phyloP scores from a whole-genome alignment of 305 asterid species.

The Solanum hybrid region DNA sequence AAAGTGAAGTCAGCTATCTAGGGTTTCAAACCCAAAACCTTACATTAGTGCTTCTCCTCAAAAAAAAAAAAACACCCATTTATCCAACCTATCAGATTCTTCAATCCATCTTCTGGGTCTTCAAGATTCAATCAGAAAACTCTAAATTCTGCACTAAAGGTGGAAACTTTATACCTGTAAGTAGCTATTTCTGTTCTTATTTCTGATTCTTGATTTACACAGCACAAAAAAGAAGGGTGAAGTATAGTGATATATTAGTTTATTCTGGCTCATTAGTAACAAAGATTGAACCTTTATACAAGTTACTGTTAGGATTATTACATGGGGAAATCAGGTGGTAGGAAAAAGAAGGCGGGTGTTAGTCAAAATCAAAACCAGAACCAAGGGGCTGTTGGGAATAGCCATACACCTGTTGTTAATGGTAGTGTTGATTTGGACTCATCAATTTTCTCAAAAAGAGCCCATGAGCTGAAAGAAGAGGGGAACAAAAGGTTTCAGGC shows the following conservation, averaged over 20 bases:
- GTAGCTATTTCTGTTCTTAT: slow-evolving; percentile 11
- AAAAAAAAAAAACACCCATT: background rate
- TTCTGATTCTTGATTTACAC: slow-evolving; percentile 8
- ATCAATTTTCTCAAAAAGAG: slow-evolving; percentile 59
- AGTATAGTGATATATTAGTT: background rate
- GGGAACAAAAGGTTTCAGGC: slow-evolving; percentile 82
- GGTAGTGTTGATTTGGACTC: slow-evolving; percentile 58
- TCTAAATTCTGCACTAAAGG: background rate
- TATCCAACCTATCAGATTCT: slow-evolving; percentile 6
- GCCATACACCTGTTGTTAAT: slow-evolving; percentile 34
- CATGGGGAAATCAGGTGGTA: slow-evolving; percentile 93
- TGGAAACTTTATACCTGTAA: slow-evolving; percentile 28
- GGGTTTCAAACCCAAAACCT: background rate
- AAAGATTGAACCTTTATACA: background rate
- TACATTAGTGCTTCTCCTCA: background rate
- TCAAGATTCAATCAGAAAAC: slow-evolving; percentile 10
- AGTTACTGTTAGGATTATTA: slow-evolving; percentile 4
- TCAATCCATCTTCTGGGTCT: slow-evolving; percentile 15
- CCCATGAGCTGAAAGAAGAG: slow-evolving; percentile 89
- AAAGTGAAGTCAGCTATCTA: background rate
- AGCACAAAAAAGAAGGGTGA: background rate
- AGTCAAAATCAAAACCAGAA: slow-evolving; percentile 27
- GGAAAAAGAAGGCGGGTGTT: slow-evolving; percentile 61
- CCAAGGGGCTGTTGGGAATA: slow-evolving; percentile 24
- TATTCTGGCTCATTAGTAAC: background rate